These are phyloP conservation scores for Trametes gibbosa DNA, from an alignment of 768 basidiomycete genomes.

Conservation along the genomic window DNA sequence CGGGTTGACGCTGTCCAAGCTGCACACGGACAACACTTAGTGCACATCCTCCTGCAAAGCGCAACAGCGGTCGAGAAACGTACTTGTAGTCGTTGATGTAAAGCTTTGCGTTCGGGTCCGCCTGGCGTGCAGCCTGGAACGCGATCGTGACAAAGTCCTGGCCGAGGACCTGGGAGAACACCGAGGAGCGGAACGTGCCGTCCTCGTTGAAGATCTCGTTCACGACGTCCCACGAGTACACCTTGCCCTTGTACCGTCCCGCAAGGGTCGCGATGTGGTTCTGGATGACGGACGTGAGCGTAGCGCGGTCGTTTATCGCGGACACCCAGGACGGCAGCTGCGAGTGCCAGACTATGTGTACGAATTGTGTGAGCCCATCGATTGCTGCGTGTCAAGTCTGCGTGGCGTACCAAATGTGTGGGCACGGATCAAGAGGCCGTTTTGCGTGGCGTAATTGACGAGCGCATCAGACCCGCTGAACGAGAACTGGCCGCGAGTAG, in stretches of 20 bases:
- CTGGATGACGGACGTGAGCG: slow-evolving; percentile 31
- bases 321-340: slow-evolving; percentile 33
- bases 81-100: slow-evolving; percentile 42
- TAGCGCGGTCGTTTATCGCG: slow-evolving; percentile 26
- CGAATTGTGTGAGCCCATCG: background rate
- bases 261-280: slow-evolving; percentile 35
- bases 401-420: slow-evolving; percentile 28
- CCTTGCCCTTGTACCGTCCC: slow-evolving; percentile 34
- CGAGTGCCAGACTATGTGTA: slow-evolving; percentile 31
- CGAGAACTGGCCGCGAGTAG: slow-evolving; percentile 27
- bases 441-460: slow-evolving; percentile 29
- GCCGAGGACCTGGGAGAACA: slow-evolving; percentile 51
- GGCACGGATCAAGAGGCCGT: slow-evolving; percentile 31
- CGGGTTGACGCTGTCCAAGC: slow-evolving; percentile 47
- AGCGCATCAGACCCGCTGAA: slow-evolving; percentile 31
- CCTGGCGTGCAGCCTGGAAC: slow-evolving; percentile 47
- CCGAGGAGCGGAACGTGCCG: slow-evolving; percentile 43
- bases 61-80: background rate
- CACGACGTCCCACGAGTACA: slow-evolving; percentile 33
- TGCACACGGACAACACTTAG: slow-evolving; percentile 25
- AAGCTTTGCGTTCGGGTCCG: slow-evolving; percentile 48
- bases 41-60: too few species aligned
- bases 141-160: slow-evolving; percentile 50
- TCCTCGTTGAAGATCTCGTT: slow-evolving; percentile 53
- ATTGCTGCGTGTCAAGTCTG: background rate